Evolutionary conservation across 176 grass and related monocot genomes (phyloP).

Genomic region (Areca catechu): DNA sequence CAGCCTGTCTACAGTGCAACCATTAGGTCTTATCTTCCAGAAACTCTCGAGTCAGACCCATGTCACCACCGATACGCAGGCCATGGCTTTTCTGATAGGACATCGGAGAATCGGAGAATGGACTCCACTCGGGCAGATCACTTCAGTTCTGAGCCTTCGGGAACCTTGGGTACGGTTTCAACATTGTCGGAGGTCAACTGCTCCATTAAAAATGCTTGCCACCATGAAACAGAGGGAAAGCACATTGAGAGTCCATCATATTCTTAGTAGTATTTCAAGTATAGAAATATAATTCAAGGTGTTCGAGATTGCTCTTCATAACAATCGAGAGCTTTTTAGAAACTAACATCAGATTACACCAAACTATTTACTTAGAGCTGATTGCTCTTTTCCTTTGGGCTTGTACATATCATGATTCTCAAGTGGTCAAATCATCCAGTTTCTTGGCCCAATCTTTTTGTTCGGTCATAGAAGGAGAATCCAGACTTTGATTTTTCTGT

Average conservation of each 20-base stretch:
- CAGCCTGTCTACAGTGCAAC: slow-evolving; percentile 14
- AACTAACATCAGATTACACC: slow-evolving; percentile 2
- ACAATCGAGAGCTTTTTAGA: neutral
- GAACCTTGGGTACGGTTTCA: slow-evolving; percentile 1
- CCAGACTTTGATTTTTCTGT: too few relatives aligned
- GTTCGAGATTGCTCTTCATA: neutral
- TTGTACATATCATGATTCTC: slow-evolving; percentile 6
- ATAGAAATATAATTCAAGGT: neutral
- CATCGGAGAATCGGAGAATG: slow-evolving; percentile 29
- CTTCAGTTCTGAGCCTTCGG: slow-evolving; percentile 11
- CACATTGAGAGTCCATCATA: slow-evolving; percentile 33
- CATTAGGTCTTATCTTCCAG: slow-evolving; percentile 3
- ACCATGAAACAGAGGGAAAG: slow-evolving; percentile 25
- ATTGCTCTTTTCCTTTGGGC: neutral
- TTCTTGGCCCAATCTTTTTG: neutral
- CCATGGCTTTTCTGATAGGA: slow-evolving; percentile 28
- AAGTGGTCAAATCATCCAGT: neutral
- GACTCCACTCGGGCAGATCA: slow-evolving; percentile 42
- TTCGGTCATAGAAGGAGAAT: too few relatives aligned
- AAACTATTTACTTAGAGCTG: neutral
- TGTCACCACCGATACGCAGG: neutral
- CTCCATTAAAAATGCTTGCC: neutral
- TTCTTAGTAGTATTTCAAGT: slow-evolving; percentile 3
- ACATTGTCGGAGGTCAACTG: neutral
- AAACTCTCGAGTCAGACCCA: slow-evolving; percentile 5